Base-by-base conservation (phyloP, 1,139 yeast species). In the Geotrichum bryndzae region DNA sequence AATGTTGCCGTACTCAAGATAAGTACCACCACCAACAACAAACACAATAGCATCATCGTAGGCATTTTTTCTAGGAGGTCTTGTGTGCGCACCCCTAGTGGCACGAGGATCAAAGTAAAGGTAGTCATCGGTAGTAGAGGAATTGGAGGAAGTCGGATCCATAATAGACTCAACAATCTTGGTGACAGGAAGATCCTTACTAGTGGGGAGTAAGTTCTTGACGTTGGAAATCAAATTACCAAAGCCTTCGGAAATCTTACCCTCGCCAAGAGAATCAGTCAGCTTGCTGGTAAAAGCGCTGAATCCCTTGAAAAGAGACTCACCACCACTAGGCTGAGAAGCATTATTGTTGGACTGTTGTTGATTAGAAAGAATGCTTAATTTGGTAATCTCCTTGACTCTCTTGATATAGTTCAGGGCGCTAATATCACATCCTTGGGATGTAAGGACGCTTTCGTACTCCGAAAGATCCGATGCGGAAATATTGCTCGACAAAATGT, bases 1-100 rank as follows among this genome's bases (percentile, higher is more conserved):
- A 69, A 94, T 81, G 71, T 92, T 92, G 66, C 92, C 96, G 72
- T 94, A 94, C 76, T 94, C 99, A 67, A 90, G 78, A 72, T 91
- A 94, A 74, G 90, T 92, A 56, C 98, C 99, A 45, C 99, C 99
- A 25, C 99, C 99, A 63, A 95, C 92, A 58, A 91, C 89, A 73
- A 94, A 95, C 22, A 94, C 96, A 61, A 90, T 78, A 2, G 96
- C 85, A 67, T 90, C 95, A 65, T 84, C 85, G 72, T 89, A 90
- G 15, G 86, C 79, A 69, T 87, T 91, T 72, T 96, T 84, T 73
- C 86, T 88, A 48, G 98, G 97, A 52, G 92, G 95, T 68, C 88
- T 86, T 7, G 96, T 84, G 68, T 88, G 92, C 1, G 96, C 87
- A 3, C 98, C 98, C 67, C 98, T 83, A 4, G 90, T 85, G 55